Conservation (phyloP, 164 flowering plant genomes). For the Cinnamomum micranthum region DNA sequence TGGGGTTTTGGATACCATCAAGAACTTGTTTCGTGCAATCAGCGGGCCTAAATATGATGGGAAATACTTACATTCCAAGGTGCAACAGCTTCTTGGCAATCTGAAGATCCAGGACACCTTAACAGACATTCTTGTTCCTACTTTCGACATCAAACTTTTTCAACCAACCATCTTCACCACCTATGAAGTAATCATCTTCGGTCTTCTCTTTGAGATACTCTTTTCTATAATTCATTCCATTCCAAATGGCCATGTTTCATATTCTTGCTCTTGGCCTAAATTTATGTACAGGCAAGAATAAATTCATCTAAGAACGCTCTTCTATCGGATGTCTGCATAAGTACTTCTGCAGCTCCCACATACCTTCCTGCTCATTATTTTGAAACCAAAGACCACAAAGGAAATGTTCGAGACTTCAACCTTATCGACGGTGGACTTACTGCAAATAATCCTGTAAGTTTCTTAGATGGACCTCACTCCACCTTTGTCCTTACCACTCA, state of each 20-base stretch:
- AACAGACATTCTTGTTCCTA: slow-evolving; percentile 18
- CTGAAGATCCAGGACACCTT: slow-evolving; percentile 13
- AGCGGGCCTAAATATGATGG: slow-evolving; percentile 23
- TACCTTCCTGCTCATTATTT: slow-evolving; percentile 16
- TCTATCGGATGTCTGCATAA: slow-evolving; percentile 35
- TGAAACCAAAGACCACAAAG: slow-evolving; percentile 19
- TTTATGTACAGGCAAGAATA: slow-evolving; percentile 17
- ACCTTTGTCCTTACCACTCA: background rate
- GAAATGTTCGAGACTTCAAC: slow-evolving; percentile 18
- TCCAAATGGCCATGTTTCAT: background rate
- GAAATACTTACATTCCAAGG: slow-evolving; percentile 7
- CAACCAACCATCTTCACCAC: slow-evolving; percentile 35
- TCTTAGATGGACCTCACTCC: background rate
- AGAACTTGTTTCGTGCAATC: background rate
- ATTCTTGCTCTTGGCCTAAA: background rate
- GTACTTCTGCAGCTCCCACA: slow-evolving; percentile 33
- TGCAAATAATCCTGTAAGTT: slow-evolving; percentile 42
- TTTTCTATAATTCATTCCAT: background rate
- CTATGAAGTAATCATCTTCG: slow-evolving; percentile 9
- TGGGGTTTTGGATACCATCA: background rate
- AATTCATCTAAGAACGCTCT: slow-evolving; percentile 20
- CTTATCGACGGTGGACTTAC: slow-evolving; percentile 47
- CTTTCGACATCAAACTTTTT: slow-evolving; percentile 19
- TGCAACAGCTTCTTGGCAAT: slow-evolving; percentile 13
- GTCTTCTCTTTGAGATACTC: background rate